Evolutionary conservation across 306 rosid genomes (phyloP), one percentile per base, ranked within the genome.

Genomic region (Vigna angularis): DNA sequence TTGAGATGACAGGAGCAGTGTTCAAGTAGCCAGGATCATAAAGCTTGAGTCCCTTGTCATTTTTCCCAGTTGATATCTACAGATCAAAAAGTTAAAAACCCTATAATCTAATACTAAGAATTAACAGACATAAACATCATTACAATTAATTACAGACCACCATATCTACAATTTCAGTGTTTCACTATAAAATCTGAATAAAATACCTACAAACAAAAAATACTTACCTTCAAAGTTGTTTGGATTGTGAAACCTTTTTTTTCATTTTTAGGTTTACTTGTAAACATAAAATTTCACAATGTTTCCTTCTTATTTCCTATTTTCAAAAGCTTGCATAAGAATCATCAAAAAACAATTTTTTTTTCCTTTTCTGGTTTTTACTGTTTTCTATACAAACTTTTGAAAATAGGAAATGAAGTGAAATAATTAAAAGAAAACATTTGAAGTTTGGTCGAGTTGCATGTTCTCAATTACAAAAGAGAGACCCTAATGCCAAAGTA

Each of bases 11-110:
- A 42, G 98, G 98, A 58, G 98, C 98, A 1, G 98, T 93, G 82
- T 93, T 93, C 30, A 91, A 88, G 85, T 89, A 93, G 13, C 98
- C 98, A 2, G 98, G 98, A 55, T 94, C 97, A 67, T 94, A 93
- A n/a, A 91, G 82, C 83, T 93, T 93, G 74, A 93, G 86, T 66
- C 98, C 98, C 86, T 91, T 93, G 77, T 93, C 96, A 81, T 81
- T 69, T 76, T 87, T 80, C 74, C 94, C 96, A 1, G 90, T 84
- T 7, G 87, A 86, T 61, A 93, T 88, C 98, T 93, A 75, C 34
- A 79, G 42, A 51, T n/a, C 47, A 16, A 63, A 82, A 50, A 59
- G 51, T 24, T 36, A n/a, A 73, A 5, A 8, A 56, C 9, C 50
- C 24, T 20, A 66, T 16, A 42, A 50, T 34, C 6, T 4, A 40